Conservation (phyloP, 345 rosid species). For the Cardamine resedifolia region DNA sequence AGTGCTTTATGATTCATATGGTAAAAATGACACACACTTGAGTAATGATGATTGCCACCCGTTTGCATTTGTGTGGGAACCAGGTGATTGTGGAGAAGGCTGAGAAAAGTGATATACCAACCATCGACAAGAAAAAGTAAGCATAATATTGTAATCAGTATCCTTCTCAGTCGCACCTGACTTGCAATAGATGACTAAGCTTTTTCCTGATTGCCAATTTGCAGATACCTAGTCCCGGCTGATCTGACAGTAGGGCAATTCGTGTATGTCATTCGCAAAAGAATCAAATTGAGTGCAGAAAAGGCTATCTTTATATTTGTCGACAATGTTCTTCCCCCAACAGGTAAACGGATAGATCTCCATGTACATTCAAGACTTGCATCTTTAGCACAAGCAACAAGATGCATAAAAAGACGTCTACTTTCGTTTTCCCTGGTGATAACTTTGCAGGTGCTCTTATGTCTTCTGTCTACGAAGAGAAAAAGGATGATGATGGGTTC, state of each 20-base stretch:
- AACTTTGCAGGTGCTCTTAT: slow-evolving; percentile 59
- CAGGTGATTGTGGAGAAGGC: slow-evolving; percentile 92
- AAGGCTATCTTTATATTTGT: slow-evolving; percentile 87
- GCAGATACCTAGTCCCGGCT: slow-evolving; percentile 83
- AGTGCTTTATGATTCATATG: neutral
- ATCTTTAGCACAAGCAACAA: neutral
- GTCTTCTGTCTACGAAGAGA: slow-evolving; percentile 80
- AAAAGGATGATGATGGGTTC: slow-evolving; percentile 87
- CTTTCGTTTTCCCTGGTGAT: neutral
- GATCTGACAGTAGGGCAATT: slow-evolving; percentile 88
- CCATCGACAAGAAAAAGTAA: slow-evolving; percentile 87
- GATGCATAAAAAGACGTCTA: neutral
- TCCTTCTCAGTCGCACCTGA: neutral
- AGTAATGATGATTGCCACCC: neutral
- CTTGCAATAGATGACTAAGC: slow-evolving; percentile 20
- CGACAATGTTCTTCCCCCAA: slow-evolving; percentile 77
- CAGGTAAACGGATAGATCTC: slow-evolving; percentile 45
- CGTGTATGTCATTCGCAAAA: slow-evolving; percentile 82
- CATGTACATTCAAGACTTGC: neutral
- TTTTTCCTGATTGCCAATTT: neutral
- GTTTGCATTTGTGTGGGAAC: slow-evolving; percentile 1
- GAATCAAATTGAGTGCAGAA: slow-evolving; percentile 81
- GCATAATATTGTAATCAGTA: slow-evolving; percentile 8
- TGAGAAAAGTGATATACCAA: slow-evolving; percentile 75
- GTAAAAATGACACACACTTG: neutral